Base-by-base conservation (phyloP, 768 basidiomycete genomes). In the Ephemerocybe angulata region DNA sequence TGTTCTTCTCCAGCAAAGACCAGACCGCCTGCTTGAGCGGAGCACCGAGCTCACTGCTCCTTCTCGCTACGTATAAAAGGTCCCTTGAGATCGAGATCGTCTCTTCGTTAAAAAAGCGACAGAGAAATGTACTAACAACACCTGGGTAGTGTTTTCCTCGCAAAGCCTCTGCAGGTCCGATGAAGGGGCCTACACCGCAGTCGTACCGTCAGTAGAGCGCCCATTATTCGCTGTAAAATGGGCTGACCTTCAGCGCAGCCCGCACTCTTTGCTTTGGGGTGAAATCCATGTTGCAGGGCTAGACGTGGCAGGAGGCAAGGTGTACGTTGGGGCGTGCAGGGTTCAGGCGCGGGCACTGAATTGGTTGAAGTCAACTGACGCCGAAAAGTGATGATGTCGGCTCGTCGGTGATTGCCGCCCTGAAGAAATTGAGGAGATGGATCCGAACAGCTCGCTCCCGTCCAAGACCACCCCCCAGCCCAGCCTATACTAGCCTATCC, bases 1-100 rank as follows among this genome's bases (percentile, higher is more conserved):
- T 88, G 66, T 88, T 88, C 13, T 65, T 61, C 59, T 83, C 80
- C 30, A 83, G 73, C 2, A 79, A 55, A 1, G 53, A 52, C 84
- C 84, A 88, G 37, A 87, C 74, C n/a, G 66, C 65, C 10, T 68
- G 65, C 27, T 74, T 71, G 42, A 78, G 70, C 13, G 61, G 57
- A 3, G 67, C 59, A 25, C 64, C 54, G 29, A 86, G 57, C 22
- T 63, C 59, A 13, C 56, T 58, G 10, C 61, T 50, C 33, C 62
- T 63, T 48, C 10, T 54, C 15, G 30, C 63, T 61, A 38, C 57
- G 40, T 35, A 67, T 2, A 33, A 22, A 42, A 21, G 55, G 47
- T n/a, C 51, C 53, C n/a, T 44, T 19, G 38, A 25, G 31, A 17
- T 12, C 13, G 21, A 17, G 25, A 25, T 44, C 28, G 25, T 33